Evolutionary conservation across 108 stramenopile genomes (phyloP), one percentile per base, ranked within the genome.

Genomic region (Fragilariopsis cylindrus): DNA sequence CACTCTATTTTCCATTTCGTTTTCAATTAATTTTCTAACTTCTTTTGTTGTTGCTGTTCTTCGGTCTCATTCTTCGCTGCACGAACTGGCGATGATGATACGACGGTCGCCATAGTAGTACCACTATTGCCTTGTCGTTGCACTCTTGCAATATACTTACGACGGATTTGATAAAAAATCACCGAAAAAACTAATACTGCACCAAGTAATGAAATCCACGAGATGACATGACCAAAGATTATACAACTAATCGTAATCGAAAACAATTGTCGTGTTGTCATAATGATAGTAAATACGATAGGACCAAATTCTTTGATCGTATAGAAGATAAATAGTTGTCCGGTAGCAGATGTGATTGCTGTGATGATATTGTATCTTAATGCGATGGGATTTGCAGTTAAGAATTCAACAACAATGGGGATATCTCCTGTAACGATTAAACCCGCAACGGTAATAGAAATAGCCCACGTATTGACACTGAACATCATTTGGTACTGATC

Each of bases 401-500:
- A 84, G 80, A 99, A 99, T 71, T 95, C 90, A 65, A 87, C 74
- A n/a, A 94, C 88, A 53, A 87, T 81, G 7, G 96, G 93, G 52
- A 99, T 82, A 75, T 99, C 98, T 6, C 97, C 96, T 42, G 93
- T 82, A 55, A 94, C 71, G 49, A 99, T 75, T 56, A 99, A 84
- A 39, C 95, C 97, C 16, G 83, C 65, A 9, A 92, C 88, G 3
- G 97, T 97, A 76, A 99, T 97, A 73, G 87, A 70, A 71, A 97
- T 96, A 44, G 97, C 95, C 48, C 97, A 97, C 42, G 84, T 91
- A 76, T 99, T 99, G 67, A 99, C 97, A 13, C 94, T 94, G 65
- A 99, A 82, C 99, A 99, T 99, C 99, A 99, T 99, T 79, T 98
- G 98, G 81, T 97, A 98, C 56, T 84, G 88, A 70, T 92, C 93